phyloP scores from a whole-genome alignment of 2,329 filamentous ascomycete genomes.

The Pseudocercospora pini-densiflorae region DNA sequence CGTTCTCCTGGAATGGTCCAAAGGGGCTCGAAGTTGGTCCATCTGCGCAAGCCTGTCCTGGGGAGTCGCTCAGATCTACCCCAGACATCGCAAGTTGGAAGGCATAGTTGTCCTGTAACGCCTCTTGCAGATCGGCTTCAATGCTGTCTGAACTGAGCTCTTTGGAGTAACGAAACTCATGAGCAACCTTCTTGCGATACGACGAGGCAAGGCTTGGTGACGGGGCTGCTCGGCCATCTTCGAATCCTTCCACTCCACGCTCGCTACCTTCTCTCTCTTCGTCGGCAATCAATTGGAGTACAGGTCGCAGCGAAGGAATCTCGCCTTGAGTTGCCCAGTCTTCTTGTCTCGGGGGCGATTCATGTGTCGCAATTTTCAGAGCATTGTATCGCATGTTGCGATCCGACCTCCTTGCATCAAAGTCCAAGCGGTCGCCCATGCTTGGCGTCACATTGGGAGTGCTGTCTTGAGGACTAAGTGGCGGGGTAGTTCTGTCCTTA shows the following conservation, averaged over 20 bases:
- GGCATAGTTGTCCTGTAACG: slow-evolving; percentile 24
- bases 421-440: slow-evolving; percentile 32
- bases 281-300: background rate
- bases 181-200: background rate
- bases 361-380: slow-evolving; percentile 9
- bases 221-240: background rate
- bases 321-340: background rate
- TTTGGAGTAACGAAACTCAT: background rate
- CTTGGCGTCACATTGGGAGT: slow-evolving; percentile 17
- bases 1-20: background rate
- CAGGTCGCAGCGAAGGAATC: slow-evolving; percentile 2
- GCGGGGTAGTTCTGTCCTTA: slow-evolving; percentile 9
- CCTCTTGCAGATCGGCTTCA: slow-evolving; percentile 23
- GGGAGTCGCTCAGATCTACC: slow-evolving; percentile 10
- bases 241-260: background rate
- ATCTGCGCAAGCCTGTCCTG: background rate
- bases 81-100: slow-evolving; percentile 26
- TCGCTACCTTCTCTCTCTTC: background rate
- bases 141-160: slow-evolving; percentile 24
- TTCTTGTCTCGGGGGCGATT: background rate
- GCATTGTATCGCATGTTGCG: slow-evolving; percentile 37
- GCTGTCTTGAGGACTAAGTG: slow-evolving; percentile 10
- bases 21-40: background rate
- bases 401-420: slow-evolving; percentile 34
- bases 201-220: background rate